phyloP scores from a whole-genome alignment of 2,329 filamentous ascomycete species.

The Neocucurbitaria cava region DNA sequence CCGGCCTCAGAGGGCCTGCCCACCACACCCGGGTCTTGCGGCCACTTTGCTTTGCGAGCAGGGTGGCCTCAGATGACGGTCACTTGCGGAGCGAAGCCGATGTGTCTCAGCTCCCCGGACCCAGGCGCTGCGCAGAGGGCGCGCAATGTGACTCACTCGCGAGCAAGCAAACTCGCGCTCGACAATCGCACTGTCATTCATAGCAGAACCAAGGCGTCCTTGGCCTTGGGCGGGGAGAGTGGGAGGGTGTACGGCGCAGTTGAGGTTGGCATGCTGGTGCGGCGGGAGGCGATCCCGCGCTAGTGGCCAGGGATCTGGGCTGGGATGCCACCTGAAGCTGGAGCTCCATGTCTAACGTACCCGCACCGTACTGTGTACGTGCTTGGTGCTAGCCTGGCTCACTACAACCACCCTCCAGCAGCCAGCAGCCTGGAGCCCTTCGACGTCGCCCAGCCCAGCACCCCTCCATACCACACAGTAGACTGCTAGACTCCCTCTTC shows the following conservation, averaged over 20 bases:
- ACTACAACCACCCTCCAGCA: conserved; percentile 9
- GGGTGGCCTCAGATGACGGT: conserved; percentile 39
- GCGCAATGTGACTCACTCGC: conserved; percentile 40
- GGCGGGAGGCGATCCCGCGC: conserved; percentile 28
- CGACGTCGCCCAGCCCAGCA: conserved; percentile 1
- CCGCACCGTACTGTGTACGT: not conserved
- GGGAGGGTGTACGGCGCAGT: conserved; percentile 9
- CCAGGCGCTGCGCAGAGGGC: conserved; percentile 19
- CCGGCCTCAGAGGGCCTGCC: conserved; percentile 1
- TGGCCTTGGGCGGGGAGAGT: conserved; percentile 5
- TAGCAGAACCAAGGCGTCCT: conserved; percentile 1
- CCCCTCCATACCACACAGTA: not conserved
- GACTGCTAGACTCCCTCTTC: conserved; percentile 1
- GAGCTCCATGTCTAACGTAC: not conserved
- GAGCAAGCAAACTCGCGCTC: conserved; percentile 15
- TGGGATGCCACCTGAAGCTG: too few relatives aligned
- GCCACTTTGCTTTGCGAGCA: conserved; percentile 20
- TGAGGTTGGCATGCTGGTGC: conserved; percentile 10
- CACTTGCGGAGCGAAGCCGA: conserved; percentile 22
- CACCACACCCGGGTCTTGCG: conserved; percentile 22
- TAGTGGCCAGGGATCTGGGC: conserved; percentile 10
- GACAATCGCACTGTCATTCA: not conserved
- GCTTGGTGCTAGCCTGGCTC: not conserved
- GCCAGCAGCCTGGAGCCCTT: too few relatives aligned
- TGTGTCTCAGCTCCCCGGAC: conserved; percentile 28